A percentile compares a stretch with the other conserved stretches of the same genome.
phyloP scores from a whole-genome alignment of 495 filamentous ascomycete genomes.

The Xylaria acuta region DNA sequence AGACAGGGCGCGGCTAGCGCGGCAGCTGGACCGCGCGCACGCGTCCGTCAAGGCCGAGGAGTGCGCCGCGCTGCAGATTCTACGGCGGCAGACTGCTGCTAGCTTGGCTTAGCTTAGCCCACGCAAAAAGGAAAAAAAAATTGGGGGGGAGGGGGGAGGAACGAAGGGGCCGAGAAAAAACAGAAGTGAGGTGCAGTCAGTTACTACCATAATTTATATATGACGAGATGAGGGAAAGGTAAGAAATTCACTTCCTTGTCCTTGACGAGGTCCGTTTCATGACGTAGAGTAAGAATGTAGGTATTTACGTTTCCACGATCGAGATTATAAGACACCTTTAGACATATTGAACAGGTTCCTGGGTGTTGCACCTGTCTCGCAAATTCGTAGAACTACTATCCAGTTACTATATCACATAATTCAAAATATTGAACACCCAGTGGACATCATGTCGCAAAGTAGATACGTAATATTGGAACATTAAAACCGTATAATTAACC shows the following conservation, averaged over 20 bases:
- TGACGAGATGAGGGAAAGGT: too few species aligned
- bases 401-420: neutral
- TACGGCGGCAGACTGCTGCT: neutral
- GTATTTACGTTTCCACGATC: too few species aligned
- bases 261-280: too few species aligned
- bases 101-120: neutral
- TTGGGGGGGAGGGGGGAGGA: too few species aligned
- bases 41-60: slow-evolving; percentile 8
- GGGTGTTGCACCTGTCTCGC: neutral
- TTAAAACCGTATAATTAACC: neutral
- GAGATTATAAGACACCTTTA: too few species aligned
- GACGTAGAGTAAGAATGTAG: too few species aligned
- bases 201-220: too few species aligned
- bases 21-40: neutral
- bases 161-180: too few species aligned
- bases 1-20: neutral
- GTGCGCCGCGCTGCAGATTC: neutral
- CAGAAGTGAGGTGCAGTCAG: too few species aligned
- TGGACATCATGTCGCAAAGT: neutral
- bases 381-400: neutral
- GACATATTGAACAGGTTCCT: too few species aligned
- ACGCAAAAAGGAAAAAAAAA: neutral
- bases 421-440: neutral
- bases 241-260: too few species aligned
- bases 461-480: neutral